Evolutionary conservation across 192 early-diverging fungal genomes (phyloP).

Genomic region (Coemansia sp.): DNA sequence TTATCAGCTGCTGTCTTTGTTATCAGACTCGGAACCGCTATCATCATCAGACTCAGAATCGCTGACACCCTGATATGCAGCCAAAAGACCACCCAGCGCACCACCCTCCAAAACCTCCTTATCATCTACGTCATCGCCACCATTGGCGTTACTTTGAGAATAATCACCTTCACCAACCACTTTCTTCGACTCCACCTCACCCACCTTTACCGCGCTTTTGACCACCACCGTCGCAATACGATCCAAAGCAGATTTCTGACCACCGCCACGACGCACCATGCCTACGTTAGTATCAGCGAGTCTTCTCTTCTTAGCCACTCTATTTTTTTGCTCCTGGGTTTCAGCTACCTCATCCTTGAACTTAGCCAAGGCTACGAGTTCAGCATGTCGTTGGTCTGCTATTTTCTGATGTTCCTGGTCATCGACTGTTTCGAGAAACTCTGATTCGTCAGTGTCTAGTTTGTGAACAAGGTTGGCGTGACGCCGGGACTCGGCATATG

Average conservation of each 20-base stretch:
- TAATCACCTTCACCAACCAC: background rate
- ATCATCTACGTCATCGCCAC: conserved; percentile 6
- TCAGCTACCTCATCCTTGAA: conserved; percentile 32
- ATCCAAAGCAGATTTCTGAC: background rate
- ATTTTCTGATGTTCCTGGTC: conserved; percentile 25
- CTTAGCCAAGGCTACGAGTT: conserved; percentile 19
- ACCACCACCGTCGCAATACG: background rate
- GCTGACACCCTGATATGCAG: conserved; percentile 27
- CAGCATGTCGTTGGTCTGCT: conserved; percentile 9
- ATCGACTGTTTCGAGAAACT: conserved; percentile 63
- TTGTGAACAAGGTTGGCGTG: conserved; percentile 60
- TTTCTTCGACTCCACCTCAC: background rate
- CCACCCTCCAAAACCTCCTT: background rate
- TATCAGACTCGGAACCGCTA: conserved; percentile 11
- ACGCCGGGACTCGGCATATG: conserved; percentile 57
- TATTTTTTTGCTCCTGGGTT: background rate
- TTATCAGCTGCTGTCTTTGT: too few species aligned
- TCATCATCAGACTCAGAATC: conserved; percentile 10
- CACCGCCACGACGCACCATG: background rate
- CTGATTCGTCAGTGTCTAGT: conserved; percentile 69
- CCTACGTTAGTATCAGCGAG: background rate
- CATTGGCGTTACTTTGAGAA: background rate
- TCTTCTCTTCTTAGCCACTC: background rate
- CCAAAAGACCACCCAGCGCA: conserved; percentile 15
- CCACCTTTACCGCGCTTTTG: too few species aligned